Evolutionary conservation across 306 rosid species (phyloP), one percentile per base, ranked within the genome.

Genomic region (Acacia melanoxylon): DNA sequence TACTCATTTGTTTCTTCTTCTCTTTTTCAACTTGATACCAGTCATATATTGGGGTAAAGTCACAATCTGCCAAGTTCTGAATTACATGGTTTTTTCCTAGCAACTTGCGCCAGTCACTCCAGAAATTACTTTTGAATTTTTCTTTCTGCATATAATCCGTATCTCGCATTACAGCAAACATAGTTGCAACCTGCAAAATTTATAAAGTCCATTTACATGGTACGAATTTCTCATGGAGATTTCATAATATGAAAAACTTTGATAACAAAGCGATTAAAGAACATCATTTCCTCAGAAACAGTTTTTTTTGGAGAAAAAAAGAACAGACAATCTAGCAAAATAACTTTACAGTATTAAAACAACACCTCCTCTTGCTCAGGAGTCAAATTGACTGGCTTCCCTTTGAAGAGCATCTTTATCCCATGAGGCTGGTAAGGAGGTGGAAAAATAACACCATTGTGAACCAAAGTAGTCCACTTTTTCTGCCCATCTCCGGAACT

Each of bases 111-210:
- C 99, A 96, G 83, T 96, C 99, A 90, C 72, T 89, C 97, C 99
- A 96, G 91, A 96, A 96, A 86, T 96, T 96, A 4, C 92, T 93
- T 91, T 91, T 94, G 86, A 96, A 96, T 49, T 4, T 89, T 41
- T 88, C 82, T 86, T 94, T 96, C 58, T 74, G 94, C 89, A 91
- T 90, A 86, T 96, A 96, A n/a, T 96, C 99, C 31, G 99, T 93
- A 85, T 96, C 99, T 84, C 87, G 87, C 99, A 96, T 96, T 67
- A 94, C 98, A 15, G 98, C 97, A 85, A 82, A 96, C 99, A 96
- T 96, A 75, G 98, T 93, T 66, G 99, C 99, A 83, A 93, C 99
- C 99, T 96, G 88, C 80, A 72, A 76, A 74, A 80, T 73, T 80
- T 31, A 67, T 75, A 70, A 76, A 22, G 85, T 73, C 72, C 83